A percentile compares a stretch with the other conserved stretches of the same genome.
Evolutionary conservation across 805 yeast species (phyloP).

Genomic region (Candida ortonii): DNA sequence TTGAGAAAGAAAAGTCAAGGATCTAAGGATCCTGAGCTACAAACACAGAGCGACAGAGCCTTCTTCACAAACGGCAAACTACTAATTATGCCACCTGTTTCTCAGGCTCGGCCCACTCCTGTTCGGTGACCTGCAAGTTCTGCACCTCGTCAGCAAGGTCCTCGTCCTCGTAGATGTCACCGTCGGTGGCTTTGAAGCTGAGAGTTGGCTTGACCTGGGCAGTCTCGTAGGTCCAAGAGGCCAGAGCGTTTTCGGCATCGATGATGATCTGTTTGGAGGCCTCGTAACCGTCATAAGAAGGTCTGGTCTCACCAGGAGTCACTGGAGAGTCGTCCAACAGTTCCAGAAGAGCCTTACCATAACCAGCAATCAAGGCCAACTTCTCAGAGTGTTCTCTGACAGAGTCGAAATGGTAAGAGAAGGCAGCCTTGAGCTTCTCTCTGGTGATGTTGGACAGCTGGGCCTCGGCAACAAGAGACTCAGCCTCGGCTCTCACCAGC

Average conservation of each 20-base stretch:
- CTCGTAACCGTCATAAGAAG: constrained; percentile 85
- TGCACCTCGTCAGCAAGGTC: constrained; percentile 48
- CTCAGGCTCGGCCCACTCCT: constrained; percentile 27
- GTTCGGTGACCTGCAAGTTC: constrained; percentile 48
- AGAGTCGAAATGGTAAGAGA: constrained; percentile 81
- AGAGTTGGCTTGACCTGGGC: constrained; percentile 83
- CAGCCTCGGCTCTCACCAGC: constrained; percentile 89
- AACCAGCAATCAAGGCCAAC: constrained; percentile 81
- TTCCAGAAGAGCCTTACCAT: constrained; percentile 83
- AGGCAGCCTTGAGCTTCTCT: constrained; percentile 81
- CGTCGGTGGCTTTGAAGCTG: constrained; percentile 51
- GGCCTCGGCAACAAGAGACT: constrained; percentile 87
- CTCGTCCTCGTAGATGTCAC: constrained; percentile 52
- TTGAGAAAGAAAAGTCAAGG: constrained; percentile 3
- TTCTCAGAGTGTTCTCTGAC: constrained; percentile 83
- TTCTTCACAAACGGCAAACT: constrained; percentile 1
- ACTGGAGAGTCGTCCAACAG: constrained; percentile 81
- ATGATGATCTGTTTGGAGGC: constrained; percentile 84
- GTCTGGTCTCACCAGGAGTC: constrained; percentile 90
- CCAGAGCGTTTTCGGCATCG: constrained; percentile 80
- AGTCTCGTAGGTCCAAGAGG: constrained; percentile 79
- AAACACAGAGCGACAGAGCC: constrained; percentile 9
- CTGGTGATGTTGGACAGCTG: constrained; percentile 86
- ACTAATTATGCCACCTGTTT: constrained; percentile 29
- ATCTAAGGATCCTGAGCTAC: constrained; percentile 12